phyloP scores from a whole-genome alignment of 306 rosid genomes.

The Ammopiptanthus mongolicus region DNA sequence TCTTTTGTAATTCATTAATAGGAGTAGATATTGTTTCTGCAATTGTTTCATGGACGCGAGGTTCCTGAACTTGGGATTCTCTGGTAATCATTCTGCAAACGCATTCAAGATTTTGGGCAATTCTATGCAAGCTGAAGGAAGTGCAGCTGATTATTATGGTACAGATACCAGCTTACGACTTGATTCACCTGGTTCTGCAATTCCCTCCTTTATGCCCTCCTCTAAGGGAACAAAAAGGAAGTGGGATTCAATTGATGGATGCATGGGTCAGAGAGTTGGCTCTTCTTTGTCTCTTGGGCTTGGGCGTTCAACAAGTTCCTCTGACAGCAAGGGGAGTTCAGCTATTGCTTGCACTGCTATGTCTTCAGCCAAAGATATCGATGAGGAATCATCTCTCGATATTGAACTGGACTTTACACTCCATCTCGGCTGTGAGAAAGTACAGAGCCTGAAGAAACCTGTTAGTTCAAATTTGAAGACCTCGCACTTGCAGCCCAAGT shows the following conservation, averaged over 20 bases:
- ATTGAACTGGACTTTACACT: constrained; percentile 65
- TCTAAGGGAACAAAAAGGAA: constrained; percentile 74
- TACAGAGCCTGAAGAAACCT: constrained; percentile 44
- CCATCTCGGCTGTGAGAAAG: constrained; percentile 66
- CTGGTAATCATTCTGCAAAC: constrained; percentile 56
- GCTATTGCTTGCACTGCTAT: constrained; percentile 76
- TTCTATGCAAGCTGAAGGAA: constrained; percentile 44
- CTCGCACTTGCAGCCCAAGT: constrained; percentile 44
- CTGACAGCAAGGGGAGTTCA: constrained; percentile 91
- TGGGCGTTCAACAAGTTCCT: constrained; percentile 70
- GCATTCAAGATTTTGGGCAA: constrained; percentile 58
- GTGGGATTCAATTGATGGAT: constrained; percentile 59
- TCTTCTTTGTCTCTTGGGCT: constrained; percentile 79
- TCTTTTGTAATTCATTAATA: constrained; percentile 34
- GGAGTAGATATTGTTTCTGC: constrained; percentile 19
- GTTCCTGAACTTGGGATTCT: constrained; percentile 54
- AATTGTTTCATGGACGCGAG: constrained; percentile 58
- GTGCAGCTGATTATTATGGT: constrained; percentile 34
- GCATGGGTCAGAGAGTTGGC: constrained; percentile 47
- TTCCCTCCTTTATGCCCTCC: constrained; percentile 31
- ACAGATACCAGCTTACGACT: constrained; percentile 71
- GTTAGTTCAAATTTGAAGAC: constrained; percentile 37
- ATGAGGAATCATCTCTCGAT: constrained; percentile 86
- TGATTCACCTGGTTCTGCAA: constrained; percentile 59
- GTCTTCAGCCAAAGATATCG: constrained; percentile 86